Evolutionary conservation across 2,329 filamentous ascomycete species (phyloP).

Genomic region (Cordyceps javanica): DNA sequence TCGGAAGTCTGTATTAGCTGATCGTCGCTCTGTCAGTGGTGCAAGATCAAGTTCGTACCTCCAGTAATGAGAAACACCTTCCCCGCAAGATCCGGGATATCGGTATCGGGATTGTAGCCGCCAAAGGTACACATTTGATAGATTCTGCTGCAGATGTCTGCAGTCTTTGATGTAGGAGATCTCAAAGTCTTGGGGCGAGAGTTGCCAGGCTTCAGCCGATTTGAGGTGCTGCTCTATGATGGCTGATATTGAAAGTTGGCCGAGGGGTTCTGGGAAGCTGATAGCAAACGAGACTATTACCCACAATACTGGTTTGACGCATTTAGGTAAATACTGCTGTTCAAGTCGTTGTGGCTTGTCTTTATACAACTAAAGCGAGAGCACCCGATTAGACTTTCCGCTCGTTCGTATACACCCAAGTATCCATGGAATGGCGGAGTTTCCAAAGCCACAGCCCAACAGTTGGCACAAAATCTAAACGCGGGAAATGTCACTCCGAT

Average conservation of each 20-base stretch:
- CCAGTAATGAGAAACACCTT: constrained; percentile 48
- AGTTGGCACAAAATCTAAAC: not conserved
- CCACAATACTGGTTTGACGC: no score
- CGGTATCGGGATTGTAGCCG: constrained; percentile 31
- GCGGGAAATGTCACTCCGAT: not conserved
- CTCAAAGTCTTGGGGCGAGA: not conserved
- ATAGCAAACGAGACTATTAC: no score
- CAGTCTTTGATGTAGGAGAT: not conserved
- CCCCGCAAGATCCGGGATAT: constrained; percentile 38
- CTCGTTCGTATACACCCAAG: not conserved
- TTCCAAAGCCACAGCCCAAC: not conserved
- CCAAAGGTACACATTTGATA: not conserved
- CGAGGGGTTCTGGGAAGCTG: not conserved
- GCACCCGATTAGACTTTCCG: not conserved
- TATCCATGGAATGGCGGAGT: not conserved
- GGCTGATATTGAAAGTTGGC: not conserved
- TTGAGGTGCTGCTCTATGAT: not conserved
- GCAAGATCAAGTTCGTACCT: constrained; percentile 26
- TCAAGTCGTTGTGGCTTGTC: not conserved
- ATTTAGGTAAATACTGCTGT: no score
- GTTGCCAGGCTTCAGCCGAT: not conserved
- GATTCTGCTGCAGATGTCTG: no score
- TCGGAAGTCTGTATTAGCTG: not conserved
- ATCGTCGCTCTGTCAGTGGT: not conserved
- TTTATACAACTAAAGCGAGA: not conserved